Evolutionary conservation across 306 rosid genomes (phyloP), one percentile per base, ranked within the genome.

Genomic region (Quercus suber): DNA sequence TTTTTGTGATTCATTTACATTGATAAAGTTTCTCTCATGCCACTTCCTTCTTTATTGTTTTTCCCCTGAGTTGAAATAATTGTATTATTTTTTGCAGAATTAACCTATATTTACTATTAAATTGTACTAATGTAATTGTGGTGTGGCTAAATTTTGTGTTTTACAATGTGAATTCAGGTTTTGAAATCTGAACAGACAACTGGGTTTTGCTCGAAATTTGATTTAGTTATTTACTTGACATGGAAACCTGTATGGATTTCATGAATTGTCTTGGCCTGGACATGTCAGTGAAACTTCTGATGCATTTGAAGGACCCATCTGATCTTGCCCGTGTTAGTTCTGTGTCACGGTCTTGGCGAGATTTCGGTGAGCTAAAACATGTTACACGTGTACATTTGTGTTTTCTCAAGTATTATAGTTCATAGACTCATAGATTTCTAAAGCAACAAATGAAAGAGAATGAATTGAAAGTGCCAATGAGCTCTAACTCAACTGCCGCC

Each of bases 271-370:
- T 95, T 25, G 96, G 87, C 65, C 71, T 82, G 10, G 97, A 91
- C 79, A 87, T 74, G 59, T 82, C 89, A 43, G 27, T 74, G 53
- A 79, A 83, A 80, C 78, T 95, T 70, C 82, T 93, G 14, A 77
- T n/a, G 84, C 76, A 73, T 84, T 76, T 95, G 86, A 96, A 91
- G 70, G 90, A 89, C 85, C 81, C 84, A 20, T 81, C 89, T 77
- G 97, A 93, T 81, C 82, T 91, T 53, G 79, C 79, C 55, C 93
- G 89, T 57, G 76, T 85, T 33, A 71, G 90, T 76, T 81, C 88
- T n/a, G 93, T 93, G 79, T 95, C 99, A 0, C 91, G 77, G 35
- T 73, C 86, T 80, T 93, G 89, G 96, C 82, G 85, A 80, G 85
- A 25, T 30, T 84, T 23, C 78, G 98, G 99, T 93, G 82, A 88